A percentile compares a stretch with the other conserved stretches of the same genome.
Evolutionary conservation across 345 rosid species (phyloP).

Genomic region (Nasturtium officinale): DNA sequence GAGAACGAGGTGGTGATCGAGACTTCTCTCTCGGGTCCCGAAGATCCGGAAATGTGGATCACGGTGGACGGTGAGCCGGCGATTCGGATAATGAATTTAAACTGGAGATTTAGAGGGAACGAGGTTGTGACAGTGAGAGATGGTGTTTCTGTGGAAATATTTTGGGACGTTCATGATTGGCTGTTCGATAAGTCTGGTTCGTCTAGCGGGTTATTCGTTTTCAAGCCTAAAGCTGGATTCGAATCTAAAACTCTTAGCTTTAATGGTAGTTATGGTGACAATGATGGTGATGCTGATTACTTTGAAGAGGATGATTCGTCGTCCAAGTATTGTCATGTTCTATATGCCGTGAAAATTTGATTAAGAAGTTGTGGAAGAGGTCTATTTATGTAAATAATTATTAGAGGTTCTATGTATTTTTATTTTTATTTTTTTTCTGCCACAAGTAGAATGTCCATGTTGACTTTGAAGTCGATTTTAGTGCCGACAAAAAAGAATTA

Average conservation of each 20-base stretch:
- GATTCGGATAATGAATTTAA: conserved; percentile 58
- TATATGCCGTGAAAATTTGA: conserved; percentile 64
- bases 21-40: conserved; percentile 54
- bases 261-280: conserved; percentile 23
- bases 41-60: conserved; percentile 78
- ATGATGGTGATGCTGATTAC: neutral
- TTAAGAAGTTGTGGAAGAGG: neutral
- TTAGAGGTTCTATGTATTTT: too few species aligned
- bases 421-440: too few species aligned
- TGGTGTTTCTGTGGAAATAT: conserved; percentile 50
- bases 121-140: conserved; percentile 56
- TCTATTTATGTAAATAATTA: neutral
- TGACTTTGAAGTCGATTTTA: neutral
- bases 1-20: conserved; percentile 70
- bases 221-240: conserved; percentile 45
- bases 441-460: neutral
- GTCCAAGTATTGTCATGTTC: conserved; percentile 56
- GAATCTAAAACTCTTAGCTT: conserved; percentile 29
- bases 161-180: conserved; percentile 86
- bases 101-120: conserved; percentile 81
- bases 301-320: conserved; percentile 28
- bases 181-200: conserved; percentile 50
- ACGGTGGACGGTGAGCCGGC: conserved; percentile 55
- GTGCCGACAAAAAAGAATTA: too few species aligned
- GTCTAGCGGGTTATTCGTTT: conserved; percentile 59